phyloP scores from a whole-genome alignment of 352 stramenopile genomes.

The Phytophthora idaei region DNA sequence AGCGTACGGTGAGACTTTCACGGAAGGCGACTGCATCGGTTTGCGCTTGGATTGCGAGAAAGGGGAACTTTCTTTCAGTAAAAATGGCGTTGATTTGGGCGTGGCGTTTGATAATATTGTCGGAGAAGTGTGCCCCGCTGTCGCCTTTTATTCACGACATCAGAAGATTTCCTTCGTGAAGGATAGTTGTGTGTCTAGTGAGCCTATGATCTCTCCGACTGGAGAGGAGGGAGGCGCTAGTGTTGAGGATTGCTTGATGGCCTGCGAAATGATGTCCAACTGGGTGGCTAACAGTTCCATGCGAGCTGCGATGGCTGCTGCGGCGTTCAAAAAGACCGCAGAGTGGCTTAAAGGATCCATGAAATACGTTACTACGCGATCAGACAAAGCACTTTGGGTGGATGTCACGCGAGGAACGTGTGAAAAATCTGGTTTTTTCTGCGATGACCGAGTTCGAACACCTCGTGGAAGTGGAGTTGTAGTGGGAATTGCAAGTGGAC shows the following conservation, averaged over 20 bases:
- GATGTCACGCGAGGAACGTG: slow-evolving; percentile 53
- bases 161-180: slow-evolving; percentile 76
- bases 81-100: slow-evolving; percentile 88
- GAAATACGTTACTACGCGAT: slow-evolving; percentile 64
- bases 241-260: slow-evolving; percentile 63
- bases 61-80: slow-evolving; percentile 87
- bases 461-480: slow-evolving; percentile 76
- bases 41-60: slow-evolving; percentile 85
- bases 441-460: slow-evolving; percentile 70
- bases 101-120: slow-evolving; percentile 93
- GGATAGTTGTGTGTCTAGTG: slow-evolving; percentile 22
- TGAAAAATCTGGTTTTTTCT: slow-evolving; percentile 51
- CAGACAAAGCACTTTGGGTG: slow-evolving; percentile 72
- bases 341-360: slow-evolving; percentile 58
- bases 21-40: slow-evolving; percentile 86
- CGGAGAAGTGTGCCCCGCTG: slow-evolving; percentile 89
- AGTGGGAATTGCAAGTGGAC: slow-evolving; percentile 58
- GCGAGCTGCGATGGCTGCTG: slow-evolving; percentile 28
- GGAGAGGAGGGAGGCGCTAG: slow-evolving; percentile 34
- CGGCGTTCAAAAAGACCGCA: slow-evolving; percentile 59
- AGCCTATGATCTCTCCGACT: slow-evolving; percentile 10
- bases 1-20: slow-evolving; percentile 88
- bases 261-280: slow-evolving; percentile 63
- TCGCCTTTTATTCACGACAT: slow-evolving; percentile 93
- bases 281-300: slow-evolving; percentile 42